Base-by-base conservation (phyloP, 495 filamentous ascomycete species). In the Usnea hakonensis region DNA sequence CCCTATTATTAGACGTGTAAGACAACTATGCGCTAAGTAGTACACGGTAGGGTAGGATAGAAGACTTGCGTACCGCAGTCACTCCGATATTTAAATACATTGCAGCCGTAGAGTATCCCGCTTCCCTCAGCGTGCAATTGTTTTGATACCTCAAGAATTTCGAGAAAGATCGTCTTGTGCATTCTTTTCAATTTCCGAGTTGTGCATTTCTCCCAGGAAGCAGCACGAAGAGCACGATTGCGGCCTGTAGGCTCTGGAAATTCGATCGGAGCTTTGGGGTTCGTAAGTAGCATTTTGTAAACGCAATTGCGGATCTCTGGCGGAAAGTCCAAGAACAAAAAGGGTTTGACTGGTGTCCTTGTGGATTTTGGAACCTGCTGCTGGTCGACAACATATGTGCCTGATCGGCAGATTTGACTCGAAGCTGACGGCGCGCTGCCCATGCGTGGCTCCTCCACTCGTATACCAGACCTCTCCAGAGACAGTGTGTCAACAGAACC, bases 11-110 rank as follows among this genome's bases (percentile, higher is more conserved):
- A 7, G 43, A 44, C 43, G 35, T 36, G 23, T 44, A 11, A 44
- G 43, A 44, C 43, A 23, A 21, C 8, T 11, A 21, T 23, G 21
- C 60, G 75, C 79, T 36, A 83, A 91, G 46, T 85, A 91, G 56
- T 76, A 82, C 59, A 75, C 75, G n/a, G n/a, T n/a, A n/a, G n/a
- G n/a, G n/a, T n/a, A n/a, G n/a, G n/a, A n/a, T n/a, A n/a, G n/a
- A n/a, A n/a, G n/a, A n/a, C n/a, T n/a, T 9, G 79, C 43, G 32
- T 46, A 36, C 82, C 40, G 16, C 35, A 54, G 28, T 62, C 36
- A 36, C 48, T 55, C 37, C 63, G 63, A 48, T 58, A 65, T 52
- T 65, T 61, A 58, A 65, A 65, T 11, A 65, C 63, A 53, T 65
- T 65, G 58, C 52, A 60, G 26, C 63, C 63, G 50, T 65, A 65